A percentile compares a stretch with the other conserved stretches of the same genome.
Evolutionary conservation across 345 rosid species (phyloP).

Genomic region (Reutealis trisperma): DNA sequence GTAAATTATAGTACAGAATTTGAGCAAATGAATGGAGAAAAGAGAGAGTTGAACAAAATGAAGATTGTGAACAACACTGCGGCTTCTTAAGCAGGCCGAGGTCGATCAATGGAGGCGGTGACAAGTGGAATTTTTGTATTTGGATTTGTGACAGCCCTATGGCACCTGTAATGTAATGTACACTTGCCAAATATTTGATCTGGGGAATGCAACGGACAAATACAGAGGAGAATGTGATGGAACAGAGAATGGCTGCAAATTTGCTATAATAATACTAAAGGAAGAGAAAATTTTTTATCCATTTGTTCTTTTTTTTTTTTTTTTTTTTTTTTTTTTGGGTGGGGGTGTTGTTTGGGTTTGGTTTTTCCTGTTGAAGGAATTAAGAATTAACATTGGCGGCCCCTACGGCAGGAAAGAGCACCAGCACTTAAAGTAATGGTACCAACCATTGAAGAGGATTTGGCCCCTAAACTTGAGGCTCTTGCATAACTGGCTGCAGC

Average conservation of each 20-base stretch:
- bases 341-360: neutral
- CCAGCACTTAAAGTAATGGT: constrained; percentile 24
- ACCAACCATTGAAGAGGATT: constrained; percentile 33
- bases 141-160: neutral
- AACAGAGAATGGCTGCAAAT: neutral
- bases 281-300: neutral
- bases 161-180: constrained; percentile 24
- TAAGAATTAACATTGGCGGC: constrained; percentile 49
- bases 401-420: constrained; percentile 35
- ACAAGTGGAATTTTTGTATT: constrained; percentile 31
- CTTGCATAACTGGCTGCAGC: constrained; percentile 33
- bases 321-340: no score
- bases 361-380: neutral
- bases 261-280: neutral
- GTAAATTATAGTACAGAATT: neutral
- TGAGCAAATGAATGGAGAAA: neutral
- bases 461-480: constrained; percentile 33
- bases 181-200: constrained; percentile 37
- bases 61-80: constrained; percentile 38
- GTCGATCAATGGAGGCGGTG: constrained; percentile 33
- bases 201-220: neutral
- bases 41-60: constrained; percentile 16
- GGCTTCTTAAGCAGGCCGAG: constrained; percentile 41
- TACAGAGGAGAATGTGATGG: constrained; percentile 1
- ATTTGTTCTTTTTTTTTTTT: neutral